Conservation (phyloP, 257 asterid species). For the Salvia splendens region DNA sequence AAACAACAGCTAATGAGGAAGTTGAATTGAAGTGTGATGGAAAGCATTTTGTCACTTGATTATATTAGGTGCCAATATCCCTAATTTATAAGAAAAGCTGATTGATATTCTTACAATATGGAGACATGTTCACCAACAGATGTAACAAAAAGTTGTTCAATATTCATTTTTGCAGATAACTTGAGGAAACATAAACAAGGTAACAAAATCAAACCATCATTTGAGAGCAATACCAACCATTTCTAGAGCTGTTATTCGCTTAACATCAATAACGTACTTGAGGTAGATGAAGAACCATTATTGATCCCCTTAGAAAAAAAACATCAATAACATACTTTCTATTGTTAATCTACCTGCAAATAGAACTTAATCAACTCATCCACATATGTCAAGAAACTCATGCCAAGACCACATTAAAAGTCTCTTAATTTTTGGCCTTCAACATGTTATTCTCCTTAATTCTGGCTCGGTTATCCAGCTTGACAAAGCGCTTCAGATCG, state of each 20-base stretch:
- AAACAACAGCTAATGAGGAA: too few species aligned
- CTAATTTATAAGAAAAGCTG: too few species aligned
- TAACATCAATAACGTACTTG: background rate
- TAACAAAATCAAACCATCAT: background rate
- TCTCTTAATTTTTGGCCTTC: constrained; percentile 60
- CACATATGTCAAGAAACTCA: constrained; percentile 12
- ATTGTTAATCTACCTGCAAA: background rate
- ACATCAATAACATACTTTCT: background rate
- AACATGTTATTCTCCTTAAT: constrained; percentile 84
- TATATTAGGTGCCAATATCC: too few species aligned
- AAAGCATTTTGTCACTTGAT: too few species aligned
- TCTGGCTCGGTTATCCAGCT: constrained; percentile 90
- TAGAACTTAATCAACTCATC: constrained; percentile 1
- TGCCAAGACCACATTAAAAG: constrained; percentile 4
- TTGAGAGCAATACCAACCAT: constrained; percentile 17
- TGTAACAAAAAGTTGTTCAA: too few species aligned
- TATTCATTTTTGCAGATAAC: too few species aligned
- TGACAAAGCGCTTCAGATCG: constrained; percentile 82
- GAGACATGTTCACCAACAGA: too few species aligned
- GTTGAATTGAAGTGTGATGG: too few species aligned
- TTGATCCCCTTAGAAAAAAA: too few species aligned
- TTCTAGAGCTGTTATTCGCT: background rate
- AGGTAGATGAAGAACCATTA: too few species aligned
- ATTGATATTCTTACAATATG: too few species aligned
- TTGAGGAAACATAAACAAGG: too few species aligned